Percentiles rank a stretch among this genome's conserved stretches.
Evolutionary conservation across 208 protist genomes (phyloP).

Genomic region (Herpetomonas samuelpessoai): DNA sequence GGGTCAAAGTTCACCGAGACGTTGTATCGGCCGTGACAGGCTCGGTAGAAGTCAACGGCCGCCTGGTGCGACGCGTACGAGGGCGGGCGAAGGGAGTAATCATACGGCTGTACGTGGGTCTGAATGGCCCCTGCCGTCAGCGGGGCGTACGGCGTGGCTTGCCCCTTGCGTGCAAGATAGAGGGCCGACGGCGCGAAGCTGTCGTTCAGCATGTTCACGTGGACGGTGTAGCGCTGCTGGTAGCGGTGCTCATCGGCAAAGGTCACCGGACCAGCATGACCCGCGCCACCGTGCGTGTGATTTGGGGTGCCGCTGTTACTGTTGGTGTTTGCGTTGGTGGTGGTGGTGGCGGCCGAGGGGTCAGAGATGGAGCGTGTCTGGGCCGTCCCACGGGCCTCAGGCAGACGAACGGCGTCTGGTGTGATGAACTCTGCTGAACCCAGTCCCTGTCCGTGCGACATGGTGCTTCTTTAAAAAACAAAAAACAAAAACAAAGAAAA

Average conservation of each 20-base stretch:
- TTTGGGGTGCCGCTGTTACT: not conserved
- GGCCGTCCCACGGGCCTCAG: not conserved
- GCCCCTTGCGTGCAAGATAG: slow-evolving; percentile 52
- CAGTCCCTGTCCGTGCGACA: not conserved
- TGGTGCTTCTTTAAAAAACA: not conserved
- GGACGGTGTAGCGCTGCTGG: slow-evolving; percentile 4
- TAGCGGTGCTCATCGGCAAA: slow-evolving; percentile 9
- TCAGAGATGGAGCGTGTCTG: too few species aligned
- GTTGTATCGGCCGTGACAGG: slow-evolving; percentile 60
- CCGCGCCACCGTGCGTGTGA: too few species aligned
- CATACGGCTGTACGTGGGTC: slow-evolving; percentile 43
- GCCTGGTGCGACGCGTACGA: slow-evolving; percentile 65
- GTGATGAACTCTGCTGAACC: not conserved
- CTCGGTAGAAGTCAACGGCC: slow-evolving; percentile 76
- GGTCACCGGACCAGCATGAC: too few species aligned
- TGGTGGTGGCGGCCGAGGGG: not conserved
- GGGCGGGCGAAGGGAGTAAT: slow-evolving; percentile 55
- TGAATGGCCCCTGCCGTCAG: slow-evolving; percentile 39
- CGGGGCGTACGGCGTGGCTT: slow-evolving; percentile 59
- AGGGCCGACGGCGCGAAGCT: slow-evolving; percentile 54
- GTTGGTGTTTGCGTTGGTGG: not conserved
- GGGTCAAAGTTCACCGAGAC: slow-evolving; percentile 26
- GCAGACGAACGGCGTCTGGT: not conserved
- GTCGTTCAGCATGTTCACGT: slow-evolving; percentile 62
- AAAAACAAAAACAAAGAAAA: too few species aligned